Percentiles rank a stretch among this genome's conserved stretches.
phyloP scores from a whole-genome alignment of 768 basidiomycete genomes.

The Suillus lakei region DNA sequence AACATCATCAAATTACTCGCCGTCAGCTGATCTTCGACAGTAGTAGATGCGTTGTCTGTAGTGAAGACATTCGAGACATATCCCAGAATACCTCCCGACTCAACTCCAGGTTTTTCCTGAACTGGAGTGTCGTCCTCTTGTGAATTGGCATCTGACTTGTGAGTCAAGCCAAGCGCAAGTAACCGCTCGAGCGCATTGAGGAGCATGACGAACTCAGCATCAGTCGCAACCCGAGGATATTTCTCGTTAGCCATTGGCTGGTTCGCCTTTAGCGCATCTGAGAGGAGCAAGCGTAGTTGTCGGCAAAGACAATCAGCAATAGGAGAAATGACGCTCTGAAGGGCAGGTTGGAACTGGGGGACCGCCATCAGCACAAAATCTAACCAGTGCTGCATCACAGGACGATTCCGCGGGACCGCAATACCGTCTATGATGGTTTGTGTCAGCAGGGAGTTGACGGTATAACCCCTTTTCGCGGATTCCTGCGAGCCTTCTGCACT shows the following conservation, averaged over 20 bases:
- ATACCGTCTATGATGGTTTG: conserved; percentile 86
- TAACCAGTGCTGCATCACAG: conserved; percentile 93
- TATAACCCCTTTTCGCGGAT: conserved; percentile 40
- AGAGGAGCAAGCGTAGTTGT: conserved; percentile 63
- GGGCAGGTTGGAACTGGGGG: conserved; percentile 78
- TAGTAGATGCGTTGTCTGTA: conserved; percentile 57
- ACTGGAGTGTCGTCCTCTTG: conserved; percentile 60
- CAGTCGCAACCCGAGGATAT: conserved; percentile 59
- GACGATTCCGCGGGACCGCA: conserved; percentile 64
- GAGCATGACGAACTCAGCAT: conserved; percentile 84
- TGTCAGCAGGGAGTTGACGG: conserved; percentile 72
- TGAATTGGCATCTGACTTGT: conserved; percentile 51
- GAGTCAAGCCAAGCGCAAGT: conserved; percentile 71
- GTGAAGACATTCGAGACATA: conserved; percentile 93
- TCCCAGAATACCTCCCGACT: conserved; percentile 76
- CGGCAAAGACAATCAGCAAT: conserved; percentile 81
- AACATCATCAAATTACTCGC: conserved; percentile 42
- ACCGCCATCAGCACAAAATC: conserved; percentile 94
- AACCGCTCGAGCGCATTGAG: conserved; percentile 85
- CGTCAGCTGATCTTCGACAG: conserved; percentile 58
- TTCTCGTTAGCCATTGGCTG: conserved; percentile 44
- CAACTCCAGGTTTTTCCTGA: conserved; percentile 56
- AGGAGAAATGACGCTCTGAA: conserved; percentile 70
- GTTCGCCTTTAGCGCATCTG: conserved; percentile 56
- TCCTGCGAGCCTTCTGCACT: conserved; percentile 40